phyloP scores from a whole-genome alignment of 2,329 filamentous ascomycete genomes.

The Chrysoporthe puriensis region DNA sequence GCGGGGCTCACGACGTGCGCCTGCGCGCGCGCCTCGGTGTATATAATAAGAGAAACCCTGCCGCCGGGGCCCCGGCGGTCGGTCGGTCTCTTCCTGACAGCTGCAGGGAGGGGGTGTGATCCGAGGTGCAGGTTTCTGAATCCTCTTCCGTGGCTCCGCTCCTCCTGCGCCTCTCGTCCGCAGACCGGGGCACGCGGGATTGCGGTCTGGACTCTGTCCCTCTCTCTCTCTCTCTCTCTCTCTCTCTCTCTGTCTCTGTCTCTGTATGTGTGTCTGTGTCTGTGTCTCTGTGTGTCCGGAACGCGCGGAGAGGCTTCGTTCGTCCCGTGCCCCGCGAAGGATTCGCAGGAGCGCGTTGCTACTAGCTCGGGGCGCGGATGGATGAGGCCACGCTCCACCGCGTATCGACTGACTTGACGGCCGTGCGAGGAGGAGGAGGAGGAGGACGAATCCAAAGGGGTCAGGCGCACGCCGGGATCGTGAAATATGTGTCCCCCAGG shows the following conservation, averaged over 20 bases:
- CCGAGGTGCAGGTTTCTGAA: neutral
- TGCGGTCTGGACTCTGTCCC: neutral
- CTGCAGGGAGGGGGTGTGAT: constrained; percentile 12
- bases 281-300: neutral
- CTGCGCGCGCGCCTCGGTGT: neutral
- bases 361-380: too few species aligned
- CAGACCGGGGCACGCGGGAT: neutral
- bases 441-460: too few species aligned
- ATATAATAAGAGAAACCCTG: neutral
- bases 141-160: neutral
- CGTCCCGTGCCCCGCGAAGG: too few species aligned
- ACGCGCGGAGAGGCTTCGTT: neutral
- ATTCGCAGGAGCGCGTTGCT: too few species aligned
- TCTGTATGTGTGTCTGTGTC: neutral
- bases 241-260: too few species aligned
- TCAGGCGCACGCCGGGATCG: too few species aligned
- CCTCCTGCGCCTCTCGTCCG: neutral
- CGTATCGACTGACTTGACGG: neutral
- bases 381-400: neutral
- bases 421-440: neutral
- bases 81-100: neutral
- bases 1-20: neutral
- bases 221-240: neutral
- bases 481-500: too few species aligned
- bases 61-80: constrained; percentile 3